phyloP scores from a whole-genome alignment of 371 early-diverging fungal species.

The Apophysomyces sp. region DNA sequence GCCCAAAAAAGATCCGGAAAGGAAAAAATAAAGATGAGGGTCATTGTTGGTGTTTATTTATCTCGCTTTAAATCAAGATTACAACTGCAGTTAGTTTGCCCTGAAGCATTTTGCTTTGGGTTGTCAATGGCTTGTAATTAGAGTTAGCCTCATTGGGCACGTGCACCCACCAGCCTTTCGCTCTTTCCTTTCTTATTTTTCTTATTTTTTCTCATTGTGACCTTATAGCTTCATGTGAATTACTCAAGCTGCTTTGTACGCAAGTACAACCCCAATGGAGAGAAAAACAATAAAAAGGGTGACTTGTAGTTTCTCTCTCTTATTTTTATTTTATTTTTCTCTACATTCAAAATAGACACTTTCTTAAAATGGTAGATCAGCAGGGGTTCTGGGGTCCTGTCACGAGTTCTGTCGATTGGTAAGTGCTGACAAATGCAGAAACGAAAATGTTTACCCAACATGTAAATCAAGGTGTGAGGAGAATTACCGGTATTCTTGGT shows the following conservation, averaged over 20 bases:
- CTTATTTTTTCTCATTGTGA: background rate
- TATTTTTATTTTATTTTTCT: background rate
- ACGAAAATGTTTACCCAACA: background rate
- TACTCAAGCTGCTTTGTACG: background rate
- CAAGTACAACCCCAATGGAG: background rate
- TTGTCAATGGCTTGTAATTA: background rate
- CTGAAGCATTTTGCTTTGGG: background rate
- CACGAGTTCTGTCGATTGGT: constrained; percentile 48
- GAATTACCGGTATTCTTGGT: constrained; percentile 27
- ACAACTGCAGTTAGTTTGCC: background rate
- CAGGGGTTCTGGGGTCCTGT: constrained; percentile 37
- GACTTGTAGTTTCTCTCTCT: background rate
- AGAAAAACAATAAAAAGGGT: constrained; percentile 5
- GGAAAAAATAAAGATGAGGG: background rate
- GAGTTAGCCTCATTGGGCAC: background rate
- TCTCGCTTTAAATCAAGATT: background rate
- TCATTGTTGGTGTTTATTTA: too few relatives aligned
- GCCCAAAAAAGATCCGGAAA: background rate
- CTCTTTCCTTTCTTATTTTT: background rate
- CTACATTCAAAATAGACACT: background rate
- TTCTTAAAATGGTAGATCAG: constrained; percentile 6
- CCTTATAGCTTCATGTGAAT: background rate
- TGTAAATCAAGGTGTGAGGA: constrained; percentile 30
- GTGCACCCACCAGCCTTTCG: background rate
- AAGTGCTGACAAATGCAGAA: constrained; percentile 3